These are phyloP conservation scores for Podospora didyma DNA, from an alignment of 495 filamentous ascomycete species.

Conservation along the genomic window DNA sequence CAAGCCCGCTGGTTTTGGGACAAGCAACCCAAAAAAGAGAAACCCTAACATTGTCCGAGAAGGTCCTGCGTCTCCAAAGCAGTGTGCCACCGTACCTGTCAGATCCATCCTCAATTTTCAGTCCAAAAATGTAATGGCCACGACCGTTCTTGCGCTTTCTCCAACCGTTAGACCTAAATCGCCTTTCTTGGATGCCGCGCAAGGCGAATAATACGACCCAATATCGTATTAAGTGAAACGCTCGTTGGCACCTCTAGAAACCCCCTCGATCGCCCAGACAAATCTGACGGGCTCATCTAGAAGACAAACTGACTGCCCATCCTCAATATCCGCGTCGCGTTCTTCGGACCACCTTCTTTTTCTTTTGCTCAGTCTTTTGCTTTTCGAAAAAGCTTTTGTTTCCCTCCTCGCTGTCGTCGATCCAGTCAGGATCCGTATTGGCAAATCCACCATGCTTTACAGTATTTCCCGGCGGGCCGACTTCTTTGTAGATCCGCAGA, in stretches of 20 bases:
- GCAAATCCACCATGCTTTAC: slow-evolving; percentile 13
- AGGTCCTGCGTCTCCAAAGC: slow-evolving; percentile 18
- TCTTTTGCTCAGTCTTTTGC: slow-evolving; percentile 12
- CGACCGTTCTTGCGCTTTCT: no score
- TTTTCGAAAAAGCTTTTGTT: slow-evolving; percentile 30
- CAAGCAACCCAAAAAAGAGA: slow-evolving; percentile 6
- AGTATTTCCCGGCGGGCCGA: slow-evolving; percentile 3
- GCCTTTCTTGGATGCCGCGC: no score
- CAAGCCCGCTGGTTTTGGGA: background rate
- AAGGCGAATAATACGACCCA: no score
- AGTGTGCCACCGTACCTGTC: background rate
- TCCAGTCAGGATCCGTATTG: slow-evolving; percentile 16
- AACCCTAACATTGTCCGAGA: slow-evolving; percentile 3
- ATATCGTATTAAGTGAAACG: no score
- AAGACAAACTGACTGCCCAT: background rate
- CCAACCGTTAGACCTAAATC: no score
- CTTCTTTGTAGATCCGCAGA: slow-evolving; percentile 26
- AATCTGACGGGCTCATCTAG: no score
- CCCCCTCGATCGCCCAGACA: no score
- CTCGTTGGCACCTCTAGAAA: no score
- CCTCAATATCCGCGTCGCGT: slow-evolving; percentile 20
- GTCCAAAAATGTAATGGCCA: background rate
- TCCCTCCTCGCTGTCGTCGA: slow-evolving; percentile 28
- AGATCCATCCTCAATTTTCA: background rate
- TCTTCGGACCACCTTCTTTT: slow-evolving; percentile 12